phyloP scores from a whole-genome alignment of 2,329 filamentous ascomycete genomes.

The Diaporthe longicolla region DNA sequence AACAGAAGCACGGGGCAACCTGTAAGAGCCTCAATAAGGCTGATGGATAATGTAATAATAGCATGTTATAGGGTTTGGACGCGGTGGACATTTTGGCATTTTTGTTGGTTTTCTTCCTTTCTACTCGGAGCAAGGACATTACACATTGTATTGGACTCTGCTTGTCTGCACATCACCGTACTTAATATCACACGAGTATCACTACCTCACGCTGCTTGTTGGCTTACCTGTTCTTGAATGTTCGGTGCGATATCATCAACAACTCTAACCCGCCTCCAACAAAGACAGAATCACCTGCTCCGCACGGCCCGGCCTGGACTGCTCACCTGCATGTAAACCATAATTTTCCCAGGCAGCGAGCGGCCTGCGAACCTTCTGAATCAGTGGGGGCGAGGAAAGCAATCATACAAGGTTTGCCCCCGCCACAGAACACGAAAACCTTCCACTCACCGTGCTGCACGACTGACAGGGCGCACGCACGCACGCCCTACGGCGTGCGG shows the following conservation, averaged over 20 bases:
- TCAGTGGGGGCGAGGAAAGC: neutral
- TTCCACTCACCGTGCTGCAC: slow-evolving; percentile 21
- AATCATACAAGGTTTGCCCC: neutral
- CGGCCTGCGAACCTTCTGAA: neutral
- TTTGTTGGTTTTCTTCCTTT: neutral
- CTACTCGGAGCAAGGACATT: neutral
- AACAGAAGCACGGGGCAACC: slow-evolving; percentile 19
- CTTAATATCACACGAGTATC: slow-evolving; percentile 13
- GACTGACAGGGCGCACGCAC: neutral
- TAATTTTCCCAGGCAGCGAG: neutral
- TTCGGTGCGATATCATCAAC: neutral
- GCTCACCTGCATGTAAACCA: neutral
- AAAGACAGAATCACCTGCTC: neutral
- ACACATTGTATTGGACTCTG: neutral
- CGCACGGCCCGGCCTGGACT: neutral
- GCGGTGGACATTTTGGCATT: slow-evolving; percentile 6
- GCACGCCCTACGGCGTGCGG: too few relatives aligned
- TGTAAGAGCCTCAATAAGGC: slow-evolving; percentile 12
- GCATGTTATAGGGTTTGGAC: neutral
- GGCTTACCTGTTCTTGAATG: neutral
- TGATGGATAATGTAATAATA: slow-evolving; percentile 28
- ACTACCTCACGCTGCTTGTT: neutral
- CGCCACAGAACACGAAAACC: neutral
- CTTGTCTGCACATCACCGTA: slow-evolving; percentile 23
- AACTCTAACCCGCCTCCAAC: neutral